Conservation (phyloP, 2,329 filamentous ascomycete species). For the Karstenula rhodostoma region DNA sequence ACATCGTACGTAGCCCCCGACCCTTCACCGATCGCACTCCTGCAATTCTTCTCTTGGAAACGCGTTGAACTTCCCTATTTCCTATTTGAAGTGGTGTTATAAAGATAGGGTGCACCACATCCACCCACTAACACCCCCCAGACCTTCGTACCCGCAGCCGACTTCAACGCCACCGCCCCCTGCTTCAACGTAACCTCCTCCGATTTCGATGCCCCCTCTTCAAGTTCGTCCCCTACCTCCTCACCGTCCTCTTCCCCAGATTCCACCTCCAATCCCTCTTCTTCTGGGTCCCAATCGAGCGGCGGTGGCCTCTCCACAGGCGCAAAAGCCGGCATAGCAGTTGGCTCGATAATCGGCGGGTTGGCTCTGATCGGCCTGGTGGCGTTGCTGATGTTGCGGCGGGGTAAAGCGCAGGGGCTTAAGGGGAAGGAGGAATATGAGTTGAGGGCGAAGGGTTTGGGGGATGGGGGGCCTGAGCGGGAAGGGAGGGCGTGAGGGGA, state of each 20-base stretch:
- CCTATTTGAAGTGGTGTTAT: no score
- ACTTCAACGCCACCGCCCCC: constrained; percentile 53
- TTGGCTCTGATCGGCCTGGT: constrained; percentile 29
- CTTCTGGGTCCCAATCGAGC: background rate
- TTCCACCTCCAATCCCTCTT: constrained; percentile 22
- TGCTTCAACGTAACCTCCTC: constrained; percentile 58
- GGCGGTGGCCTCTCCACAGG: constrained; percentile 47
- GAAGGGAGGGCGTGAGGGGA: background rate
- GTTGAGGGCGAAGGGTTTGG: constrained; percentile 32
- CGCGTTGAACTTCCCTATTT: no score
- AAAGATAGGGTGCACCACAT: no score
- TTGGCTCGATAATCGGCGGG: constrained; percentile 40
- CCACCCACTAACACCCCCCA: constrained; percentile 2
- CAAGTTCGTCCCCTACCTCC: constrained; percentile 18
- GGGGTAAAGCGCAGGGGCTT: constrained; percentile 29
- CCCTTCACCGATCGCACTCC: background rate
- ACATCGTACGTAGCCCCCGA: constrained; percentile 43
- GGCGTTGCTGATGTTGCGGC: constrained; percentile 32
- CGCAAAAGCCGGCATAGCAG: constrained; percentile 55
- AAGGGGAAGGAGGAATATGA: constrained; percentile 36
- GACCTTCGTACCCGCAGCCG: constrained; percentile 51
- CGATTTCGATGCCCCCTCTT: constrained; percentile 42
- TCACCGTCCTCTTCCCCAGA: constrained; percentile 35
- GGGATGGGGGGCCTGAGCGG: background rate
- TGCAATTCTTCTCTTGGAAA: background rate